Evolutionary conservation across 192 early-diverging fungal genomes (phyloP).

Genomic region (Mortierella claussenii): DNA sequence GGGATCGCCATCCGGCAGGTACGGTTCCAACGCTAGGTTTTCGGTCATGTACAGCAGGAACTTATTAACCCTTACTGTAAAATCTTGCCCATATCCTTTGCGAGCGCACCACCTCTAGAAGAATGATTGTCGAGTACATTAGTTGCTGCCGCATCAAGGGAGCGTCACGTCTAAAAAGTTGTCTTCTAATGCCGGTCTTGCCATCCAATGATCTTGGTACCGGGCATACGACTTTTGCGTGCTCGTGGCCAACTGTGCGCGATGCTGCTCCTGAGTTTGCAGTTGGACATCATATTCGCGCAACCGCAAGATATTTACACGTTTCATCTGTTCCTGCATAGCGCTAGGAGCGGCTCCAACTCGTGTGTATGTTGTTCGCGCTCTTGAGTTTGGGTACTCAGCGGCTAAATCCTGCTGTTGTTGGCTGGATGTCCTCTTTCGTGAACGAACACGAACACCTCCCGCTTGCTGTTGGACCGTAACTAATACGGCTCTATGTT

Average conservation of each 20-base stretch:
- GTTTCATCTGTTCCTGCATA: neutral
- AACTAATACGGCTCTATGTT: too few relatives aligned
- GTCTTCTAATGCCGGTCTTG: neutral
- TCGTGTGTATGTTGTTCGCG: too few relatives aligned
- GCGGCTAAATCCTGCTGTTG: too few relatives aligned
- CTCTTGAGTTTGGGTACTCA: too few relatives aligned
- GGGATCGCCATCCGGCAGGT: neutral
- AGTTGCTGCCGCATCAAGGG: too few relatives aligned
- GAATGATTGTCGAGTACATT: too few relatives aligned
- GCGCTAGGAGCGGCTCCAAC: too few relatives aligned
- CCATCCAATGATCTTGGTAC: slow-evolving; percentile 3
- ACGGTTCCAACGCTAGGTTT: neutral
- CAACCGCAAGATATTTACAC: neutral
- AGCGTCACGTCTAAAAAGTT: too few relatives aligned
- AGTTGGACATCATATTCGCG: neutral
- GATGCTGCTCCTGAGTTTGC: neutral
- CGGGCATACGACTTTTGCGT: neutral
- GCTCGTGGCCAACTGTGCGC: neutral
- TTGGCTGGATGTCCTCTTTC: too few relatives aligned
- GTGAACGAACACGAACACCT: too few relatives aligned
- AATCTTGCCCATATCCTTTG: slow-evolving; percentile 1
- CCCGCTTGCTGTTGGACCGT: too few relatives aligned
- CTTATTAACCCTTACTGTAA: neutral
- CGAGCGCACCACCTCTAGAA: neutral
- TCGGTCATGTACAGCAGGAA: slow-evolving; percentile 3